phyloP scores from a whole-genome alignment of 306 rosid species.

The Notholithocarpus densiflorus region DNA sequence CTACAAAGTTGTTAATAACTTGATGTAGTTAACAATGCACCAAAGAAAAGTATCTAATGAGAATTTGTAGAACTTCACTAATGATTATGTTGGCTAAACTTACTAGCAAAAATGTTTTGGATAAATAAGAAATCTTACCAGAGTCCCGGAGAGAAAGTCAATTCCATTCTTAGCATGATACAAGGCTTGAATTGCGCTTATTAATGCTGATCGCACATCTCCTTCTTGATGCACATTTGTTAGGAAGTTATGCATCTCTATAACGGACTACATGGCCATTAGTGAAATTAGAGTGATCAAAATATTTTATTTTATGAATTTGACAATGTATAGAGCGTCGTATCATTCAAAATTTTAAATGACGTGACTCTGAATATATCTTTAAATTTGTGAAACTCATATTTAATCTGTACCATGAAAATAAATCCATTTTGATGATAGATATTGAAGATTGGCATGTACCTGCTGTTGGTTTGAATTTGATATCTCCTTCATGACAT shows the following conservation, averaged over 20 bases:
- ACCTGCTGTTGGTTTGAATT: conserved; percentile 58
- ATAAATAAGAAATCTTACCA: conserved; percentile 46
- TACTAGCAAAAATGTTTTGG: not conserved
- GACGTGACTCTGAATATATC: too few species aligned
- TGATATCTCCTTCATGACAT: conserved; percentile 60
- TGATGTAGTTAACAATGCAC: not conserved
- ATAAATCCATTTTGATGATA: not conserved
- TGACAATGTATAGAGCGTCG: not conserved
- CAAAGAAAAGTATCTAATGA: not conserved
- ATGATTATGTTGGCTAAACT: not conserved
- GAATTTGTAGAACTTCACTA: not conserved
- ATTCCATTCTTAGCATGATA: conserved; percentile 65
- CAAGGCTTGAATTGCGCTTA: conserved; percentile 67
- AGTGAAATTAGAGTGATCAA: conserved; percentile 24
- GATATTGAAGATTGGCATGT: conserved; percentile 11
- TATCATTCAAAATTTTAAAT: too few species aligned
- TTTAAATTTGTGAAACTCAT: too few species aligned
- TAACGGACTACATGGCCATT: conserved; percentile 40
- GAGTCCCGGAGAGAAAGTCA: conserved; percentile 64
- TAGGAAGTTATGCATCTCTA: conserved; percentile 82
- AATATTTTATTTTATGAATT: not conserved
- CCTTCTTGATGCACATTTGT: conserved; percentile 70
- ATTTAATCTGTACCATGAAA: too few species aligned
- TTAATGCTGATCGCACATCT: conserved; percentile 65
- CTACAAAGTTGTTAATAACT: too few species aligned